A percentile compares a stretch with the other conserved stretches of the same genome.
phyloP scores from a whole-genome alignment of 2,329 filamentous ascomycete species.

The Ustulina deusta region DNA sequence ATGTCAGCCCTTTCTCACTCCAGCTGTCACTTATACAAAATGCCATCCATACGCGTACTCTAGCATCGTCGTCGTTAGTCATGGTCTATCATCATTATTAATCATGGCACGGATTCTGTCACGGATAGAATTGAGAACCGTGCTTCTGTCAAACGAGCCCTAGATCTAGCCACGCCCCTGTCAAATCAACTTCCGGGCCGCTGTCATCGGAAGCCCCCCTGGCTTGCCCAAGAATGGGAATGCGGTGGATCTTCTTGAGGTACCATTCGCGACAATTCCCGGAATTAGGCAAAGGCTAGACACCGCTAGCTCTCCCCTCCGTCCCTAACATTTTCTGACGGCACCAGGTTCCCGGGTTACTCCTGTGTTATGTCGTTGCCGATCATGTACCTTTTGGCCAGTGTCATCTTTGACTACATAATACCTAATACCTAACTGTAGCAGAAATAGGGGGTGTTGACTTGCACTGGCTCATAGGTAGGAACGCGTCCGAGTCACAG shows the following conservation, averaged over 20 bases:
- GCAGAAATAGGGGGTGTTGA: conserved; percentile 11
- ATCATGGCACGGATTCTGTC: conserved; percentile 19
- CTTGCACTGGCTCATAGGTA: background rate
- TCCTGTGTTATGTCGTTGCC: conserved; percentile 18
- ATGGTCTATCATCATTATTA: conserved; percentile 14
- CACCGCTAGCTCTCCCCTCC: background rate
- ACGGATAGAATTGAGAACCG: conserved; percentile 32
- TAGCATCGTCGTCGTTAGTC: background rate
- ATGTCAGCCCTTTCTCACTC: conserved; percentile 26
- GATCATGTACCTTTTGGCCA: conserved; percentile 21
- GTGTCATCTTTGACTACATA: background rate
- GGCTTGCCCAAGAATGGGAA: conserved; percentile 26
- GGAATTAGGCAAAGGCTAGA: conserved; percentile 44
- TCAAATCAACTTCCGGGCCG: conserved; percentile 44
- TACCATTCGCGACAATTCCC: conserved; percentile 50
- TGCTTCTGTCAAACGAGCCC: conserved; percentile 44
- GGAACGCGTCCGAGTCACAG: background rate
- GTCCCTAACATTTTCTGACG: conserved; percentile 31
- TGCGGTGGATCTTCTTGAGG: conserved; percentile 22
- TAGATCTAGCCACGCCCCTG: conserved; percentile 43
- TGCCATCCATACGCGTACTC: background rate
- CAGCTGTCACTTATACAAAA: conserved; percentile 19
- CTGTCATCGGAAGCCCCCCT: conserved; percentile 42
- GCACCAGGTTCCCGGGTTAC: conserved; percentile 39
- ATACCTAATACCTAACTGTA: background rate